A percentile compares a stretch with the other conserved stretches of the same genome.
Evolutionary conservation across 805 yeast genomes (phyloP).

Genomic region (Kazachstania viticola): DNA sequence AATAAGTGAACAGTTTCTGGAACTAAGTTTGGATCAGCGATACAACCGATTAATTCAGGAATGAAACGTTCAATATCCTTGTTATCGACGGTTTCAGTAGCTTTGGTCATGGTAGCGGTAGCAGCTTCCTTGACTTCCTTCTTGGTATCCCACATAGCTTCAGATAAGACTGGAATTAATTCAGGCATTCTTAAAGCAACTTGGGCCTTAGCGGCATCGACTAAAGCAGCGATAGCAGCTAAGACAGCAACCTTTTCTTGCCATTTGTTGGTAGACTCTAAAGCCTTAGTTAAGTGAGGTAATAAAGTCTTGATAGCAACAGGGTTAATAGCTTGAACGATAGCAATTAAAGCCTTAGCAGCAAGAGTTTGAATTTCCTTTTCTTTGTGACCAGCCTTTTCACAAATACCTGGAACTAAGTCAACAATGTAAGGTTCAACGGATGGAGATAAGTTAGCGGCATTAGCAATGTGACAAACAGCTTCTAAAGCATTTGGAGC

Average conservation of each 20-base stretch:
- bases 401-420: slow-evolving; percentile 57
- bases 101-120: slow-evolving; percentile 85
- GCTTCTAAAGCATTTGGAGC: slow-evolving; percentile 78
- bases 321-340: slow-evolving; percentile 81
- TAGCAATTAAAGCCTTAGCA: slow-evolving; percentile 59
- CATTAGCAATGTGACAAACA: slow-evolving; percentile 72
- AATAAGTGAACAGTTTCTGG: slow-evolving; percentile 97
- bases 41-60: slow-evolving; percentile 94
- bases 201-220: slow-evolving; percentile 90
- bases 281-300: slow-evolving; percentile 63
- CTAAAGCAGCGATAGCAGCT: slow-evolving; percentile 74
- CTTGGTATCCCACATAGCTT: slow-evolving; percentile 99
- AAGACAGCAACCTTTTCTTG: slow-evolving; percentile 91
- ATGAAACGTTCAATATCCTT: slow-evolving; percentile 99
- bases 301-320: slow-evolving; percentile 81
- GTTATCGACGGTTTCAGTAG: slow-evolving; percentile 97
- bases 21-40: slow-evolving; percentile 92
- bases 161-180: slow-evolving; percentile 95
- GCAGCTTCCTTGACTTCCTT: slow-evolving; percentile 96
- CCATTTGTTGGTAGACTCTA: slow-evolving; percentile 82
- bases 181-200: slow-evolving; percentile 99
- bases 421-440: slow-evolving; percentile 92
- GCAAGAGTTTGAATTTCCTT: slow-evolving; percentile 65
- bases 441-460: slow-evolving; percentile 70
- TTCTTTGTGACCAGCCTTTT: slow-evolving; percentile 86